Base-by-base conservation (phyloP, 2,329 filamentous ascomycete genomes). In the Amphichorda felina region DNA sequence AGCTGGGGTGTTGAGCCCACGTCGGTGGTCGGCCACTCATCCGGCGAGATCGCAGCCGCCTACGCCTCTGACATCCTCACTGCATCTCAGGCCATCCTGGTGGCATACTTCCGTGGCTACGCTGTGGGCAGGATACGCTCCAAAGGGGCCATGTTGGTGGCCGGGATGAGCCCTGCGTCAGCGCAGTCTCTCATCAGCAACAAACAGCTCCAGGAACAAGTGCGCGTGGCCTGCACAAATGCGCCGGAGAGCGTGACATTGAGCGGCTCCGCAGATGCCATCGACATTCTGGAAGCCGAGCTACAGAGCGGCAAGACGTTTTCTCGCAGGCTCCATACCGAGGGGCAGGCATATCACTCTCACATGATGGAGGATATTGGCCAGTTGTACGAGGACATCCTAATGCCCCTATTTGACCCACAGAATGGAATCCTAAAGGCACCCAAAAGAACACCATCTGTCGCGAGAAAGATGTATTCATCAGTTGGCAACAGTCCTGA, bases 21-120 rank as follows among this genome's bases (percentile, higher is more conserved):
- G 5, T 53, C 49, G 1, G 56, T 61, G 0, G 51, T 64, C 4
- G 64, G 63, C 1, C 64, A 68, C 38, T 63, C 58, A 0, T 53
- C 47, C 2, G 64, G 64, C 1, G 64, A 67, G 38, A 61, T 66
- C 21, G 62, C 55, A 0, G 64, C 62, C 2, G 61, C 63, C 0
- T 66, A 65, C 33, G 58, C 60, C 1, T 48, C 54, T 0, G 59
- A 61, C 1, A 38, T 44, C 2, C 39, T 67, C 4, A 48, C 55
- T 0, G 43, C 50, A 1, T 39, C 49, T 13, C 52, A 56, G 4
- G 61, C 63, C 7, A 57, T 64, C 34, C 47, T 46, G 3, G 44
- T 53, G 0, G 59, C 61, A 0, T 66, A 58, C 38, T 56, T 57
- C 31, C 56, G 64, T 10, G 64, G 63, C 2, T 34, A 44, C 5